A percentile compares a stretch with the other conserved stretches of the same genome.
Conservation (phyloP, 768 basidiomycete species). For the Obba rivulosa region DNA sequence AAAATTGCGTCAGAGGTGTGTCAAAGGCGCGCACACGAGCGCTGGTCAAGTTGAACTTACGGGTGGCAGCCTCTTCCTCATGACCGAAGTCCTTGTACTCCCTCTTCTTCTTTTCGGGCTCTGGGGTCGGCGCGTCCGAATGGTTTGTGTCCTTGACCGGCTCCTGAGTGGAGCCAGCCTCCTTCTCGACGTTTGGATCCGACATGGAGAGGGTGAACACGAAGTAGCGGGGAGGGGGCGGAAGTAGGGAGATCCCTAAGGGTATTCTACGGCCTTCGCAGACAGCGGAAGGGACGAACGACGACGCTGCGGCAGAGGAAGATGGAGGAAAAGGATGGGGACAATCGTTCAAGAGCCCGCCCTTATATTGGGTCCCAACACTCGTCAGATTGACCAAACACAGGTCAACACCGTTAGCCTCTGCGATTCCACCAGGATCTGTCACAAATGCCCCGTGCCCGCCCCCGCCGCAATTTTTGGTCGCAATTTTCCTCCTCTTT, state of each 20-base stretch:
- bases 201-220: slow-evolving; percentile 25
- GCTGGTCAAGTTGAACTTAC: slow-evolving; percentile 37
- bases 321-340: slow-evolving; percentile 6
- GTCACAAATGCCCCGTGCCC: too few species aligned
- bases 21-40: slow-evolving; percentile 1
- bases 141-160: slow-evolving; percentile 36
- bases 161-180: slow-evolving; percentile 44
- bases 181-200: slow-evolving; percentile 53
- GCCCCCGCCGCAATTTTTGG: too few species aligned
- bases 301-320: slow-evolving; percentile 1
- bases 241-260: slow-evolving; percentile 10
- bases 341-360: neutral
- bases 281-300: slow-evolving; percentile 2
- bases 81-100: slow-evolving; percentile 87
- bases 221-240: slow-evolving; percentile 7
- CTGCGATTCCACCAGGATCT: too few species aligned
- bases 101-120: slow-evolving; percentile 53
- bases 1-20: slow-evolving; percentile 10
- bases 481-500: too few species aligned
- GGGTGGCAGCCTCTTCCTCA: slow-evolving; percentile 52
- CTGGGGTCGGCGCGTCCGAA: slow-evolving; percentile 21
- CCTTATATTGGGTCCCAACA: slow-evolving; percentile 6
- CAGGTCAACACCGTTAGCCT: neutral
- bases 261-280: slow-evolving; percentile 6
- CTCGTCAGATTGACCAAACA: slow-evolving; percentile 1